phyloP scores from a whole-genome alignment of 2,329 filamentous ascomycete species.

The Colletotrichum salicis region DNA sequence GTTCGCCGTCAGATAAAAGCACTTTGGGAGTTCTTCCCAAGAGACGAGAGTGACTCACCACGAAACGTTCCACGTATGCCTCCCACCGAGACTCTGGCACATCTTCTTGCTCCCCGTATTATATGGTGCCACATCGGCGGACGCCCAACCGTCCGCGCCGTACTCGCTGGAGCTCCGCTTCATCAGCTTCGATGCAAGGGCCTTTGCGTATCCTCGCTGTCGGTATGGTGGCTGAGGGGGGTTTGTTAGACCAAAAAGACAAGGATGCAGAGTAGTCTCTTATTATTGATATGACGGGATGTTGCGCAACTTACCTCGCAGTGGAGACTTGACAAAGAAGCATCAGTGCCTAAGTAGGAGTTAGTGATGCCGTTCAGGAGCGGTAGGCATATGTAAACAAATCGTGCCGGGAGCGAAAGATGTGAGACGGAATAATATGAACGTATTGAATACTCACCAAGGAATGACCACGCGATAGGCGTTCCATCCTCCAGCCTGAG shows the following conservation, averaged over 20 bases:
- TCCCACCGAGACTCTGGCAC: conserved; percentile 70
- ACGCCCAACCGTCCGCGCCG: conserved; percentile 62
- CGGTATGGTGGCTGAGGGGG: conserved; percentile 60
- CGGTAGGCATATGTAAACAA: not conserved
- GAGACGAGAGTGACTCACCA: conserved; percentile 60
- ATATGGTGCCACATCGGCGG: conserved; percentile 71
- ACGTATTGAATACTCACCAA: conserved; percentile 47
- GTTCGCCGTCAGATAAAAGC: not conserved
- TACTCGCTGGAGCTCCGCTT: conserved; percentile 58
- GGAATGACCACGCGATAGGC: conserved; percentile 73
- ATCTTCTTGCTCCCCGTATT: conserved; percentile 71
- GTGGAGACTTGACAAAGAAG: conserved; percentile 69
- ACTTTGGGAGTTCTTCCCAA: too few relatives aligned
- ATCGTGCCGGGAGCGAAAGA: not conserved
- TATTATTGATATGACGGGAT: not conserved
- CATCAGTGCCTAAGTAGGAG: conserved; percentile 62
- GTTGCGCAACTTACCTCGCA: conserved; percentile 57
- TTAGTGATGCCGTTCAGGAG: not conserved
- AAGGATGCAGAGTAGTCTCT: not conserved
- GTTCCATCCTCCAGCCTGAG: conserved; percentile 58
- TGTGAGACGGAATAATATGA: too few relatives aligned
- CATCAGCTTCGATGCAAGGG: conserved; percentile 68
- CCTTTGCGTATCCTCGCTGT: conserved; percentile 71
- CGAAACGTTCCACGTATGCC: conserved; percentile 63
- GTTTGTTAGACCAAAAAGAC: not conserved